Evolutionary conservation across 345 rosid species (phyloP), one percentile per base, ranked within the genome.

Genomic region (Eucalyptus sp.): DNA sequence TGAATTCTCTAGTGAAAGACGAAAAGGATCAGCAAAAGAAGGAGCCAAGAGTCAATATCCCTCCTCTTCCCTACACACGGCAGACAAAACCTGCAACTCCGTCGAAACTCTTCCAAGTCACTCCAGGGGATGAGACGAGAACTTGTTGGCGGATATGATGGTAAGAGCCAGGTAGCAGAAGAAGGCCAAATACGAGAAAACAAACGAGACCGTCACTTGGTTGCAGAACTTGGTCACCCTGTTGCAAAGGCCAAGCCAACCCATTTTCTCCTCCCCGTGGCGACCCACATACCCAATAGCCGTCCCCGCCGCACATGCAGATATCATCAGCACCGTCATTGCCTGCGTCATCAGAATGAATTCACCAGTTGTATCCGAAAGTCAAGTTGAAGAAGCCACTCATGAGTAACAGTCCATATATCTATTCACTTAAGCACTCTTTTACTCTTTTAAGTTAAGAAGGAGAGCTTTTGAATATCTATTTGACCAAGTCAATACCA

Each of bases 241-340:
- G 18, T 90, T 87, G 88, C 96, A 95, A 37, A 93, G 64, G 4
- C 90, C 81, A 43, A 56, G 15, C 96, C 96, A 93, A 4, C 92
- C 92, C 33, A 91, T 83, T 86, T 92, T 89, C 43, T 87, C 86
- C 86, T 94, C 92, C 37, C 98, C 98, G 44, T 90, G 89, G 37
- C 76, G 88, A 33, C 94, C 90, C 89, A 94, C 91, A 52, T 89
- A 91, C 7, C 95, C 96, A 17, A 93, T 81, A 3, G 96, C 94
- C 2, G 92, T 91, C 12, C 90, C 97, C n/a, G 96, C 95, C 14
- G 94, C 92, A 83, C 94, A 93, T 79, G 94, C 96, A 17, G 96
- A 92, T 50, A 90, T 90, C 89, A 93, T 64, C 91, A 95, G 49
- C 92, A 92, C 87, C 95, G 86, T 91, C 88, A 93, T 90, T 86